Conservation (phyloP, 75 land plant genomes). For the Chamaecyparis obtusa region DNA sequence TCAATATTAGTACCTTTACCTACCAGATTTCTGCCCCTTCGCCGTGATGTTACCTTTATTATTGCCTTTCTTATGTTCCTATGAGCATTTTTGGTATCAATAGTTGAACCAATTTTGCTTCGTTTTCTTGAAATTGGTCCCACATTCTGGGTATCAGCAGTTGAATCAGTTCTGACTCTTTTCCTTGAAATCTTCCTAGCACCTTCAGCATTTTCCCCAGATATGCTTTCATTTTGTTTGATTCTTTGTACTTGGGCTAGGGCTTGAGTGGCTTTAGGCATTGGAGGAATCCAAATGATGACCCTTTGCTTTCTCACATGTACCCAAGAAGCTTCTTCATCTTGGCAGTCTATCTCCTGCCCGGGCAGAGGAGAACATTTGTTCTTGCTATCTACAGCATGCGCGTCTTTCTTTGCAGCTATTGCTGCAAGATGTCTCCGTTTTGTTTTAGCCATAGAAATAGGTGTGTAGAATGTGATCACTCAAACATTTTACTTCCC, state of each 20-base stretch:
- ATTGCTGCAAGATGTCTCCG: slow-evolving; percentile 41
- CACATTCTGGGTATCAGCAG: not conserved
- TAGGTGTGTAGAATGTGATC: not conserved
- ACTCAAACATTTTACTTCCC: not conserved
- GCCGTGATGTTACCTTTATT: slow-evolving; percentile 16
- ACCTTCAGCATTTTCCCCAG: not conserved
- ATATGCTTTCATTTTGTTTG: slow-evolving; percentile 8
- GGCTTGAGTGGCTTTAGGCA: slow-evolving; percentile 6
- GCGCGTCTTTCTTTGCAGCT: slow-evolving; percentile 23
- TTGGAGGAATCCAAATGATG: slow-evolving; percentile 38
- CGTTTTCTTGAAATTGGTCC: not conserved
- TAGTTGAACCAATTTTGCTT: slow-evolving; percentile 4
- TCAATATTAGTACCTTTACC: not conserved
- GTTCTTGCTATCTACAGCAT: not conserved
- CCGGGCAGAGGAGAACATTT: slow-evolving; percentile 5
- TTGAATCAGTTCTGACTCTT: slow-evolving; percentile 5
- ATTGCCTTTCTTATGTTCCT: slow-evolving; percentile 14
- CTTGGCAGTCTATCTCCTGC: slow-evolving; percentile 12
- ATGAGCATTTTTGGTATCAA: slow-evolving; percentile 3
- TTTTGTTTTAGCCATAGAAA: slow-evolving; percentile 33
- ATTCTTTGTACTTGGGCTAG: not conserved
- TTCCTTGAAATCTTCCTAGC: not conserved
- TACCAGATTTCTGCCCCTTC: not conserved
- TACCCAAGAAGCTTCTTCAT: slow-evolving; percentile 20
- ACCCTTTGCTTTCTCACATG: slow-evolving; percentile 45